phyloP scores from a whole-genome alignment of 164 flowering plant genomes.

The Magnolia officinalis region DNA sequence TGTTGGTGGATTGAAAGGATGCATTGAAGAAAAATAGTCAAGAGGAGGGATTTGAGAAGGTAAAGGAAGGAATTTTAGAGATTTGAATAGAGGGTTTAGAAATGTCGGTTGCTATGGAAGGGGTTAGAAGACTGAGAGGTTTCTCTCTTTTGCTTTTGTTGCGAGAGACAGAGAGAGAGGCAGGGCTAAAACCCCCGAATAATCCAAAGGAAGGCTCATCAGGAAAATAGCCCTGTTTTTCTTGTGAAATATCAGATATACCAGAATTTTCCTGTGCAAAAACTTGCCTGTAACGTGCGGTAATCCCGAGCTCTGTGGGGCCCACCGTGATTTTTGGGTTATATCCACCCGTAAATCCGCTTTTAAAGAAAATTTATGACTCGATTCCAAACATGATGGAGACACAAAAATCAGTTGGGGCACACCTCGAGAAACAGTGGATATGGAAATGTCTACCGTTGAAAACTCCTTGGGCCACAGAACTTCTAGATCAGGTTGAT shows the following conservation, averaged over 20 bases:
- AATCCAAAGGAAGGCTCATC: not conserved
- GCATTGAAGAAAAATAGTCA: conserved; percentile 29
- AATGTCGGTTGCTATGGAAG: not conserved
- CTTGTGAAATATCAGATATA: not conserved
- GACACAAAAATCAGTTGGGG: too few relatives aligned
- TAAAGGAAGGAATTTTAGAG: conserved; percentile 5
- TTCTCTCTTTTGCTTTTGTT: not conserved
- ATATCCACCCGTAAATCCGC: too few relatives aligned
- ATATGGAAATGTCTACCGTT: too few relatives aligned
- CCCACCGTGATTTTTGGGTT: too few relatives aligned
- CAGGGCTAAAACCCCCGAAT: not conserved
- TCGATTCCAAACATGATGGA: too few relatives aligned
- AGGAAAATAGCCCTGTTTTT: not conserved
- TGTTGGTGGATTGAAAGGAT: conserved; percentile 7
- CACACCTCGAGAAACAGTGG: too few relatives aligned
- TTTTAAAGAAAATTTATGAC: too few relatives aligned
- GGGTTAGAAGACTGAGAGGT: not conserved
- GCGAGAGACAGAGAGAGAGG: not conserved
- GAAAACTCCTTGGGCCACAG: too few relatives aligned
- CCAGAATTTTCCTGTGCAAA: not conserved
- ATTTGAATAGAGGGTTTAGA: not conserved
- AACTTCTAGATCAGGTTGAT: too few relatives aligned
- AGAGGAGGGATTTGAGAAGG: conserved; percentile 45
- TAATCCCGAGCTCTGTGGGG: too few relatives aligned
- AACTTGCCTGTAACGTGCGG: too few relatives aligned